These are phyloP conservation scores for Xylaria sp. DNA, from an alignment of 2,329 filamentous ascomycete genomes.

Conservation along the genomic window DNA sequence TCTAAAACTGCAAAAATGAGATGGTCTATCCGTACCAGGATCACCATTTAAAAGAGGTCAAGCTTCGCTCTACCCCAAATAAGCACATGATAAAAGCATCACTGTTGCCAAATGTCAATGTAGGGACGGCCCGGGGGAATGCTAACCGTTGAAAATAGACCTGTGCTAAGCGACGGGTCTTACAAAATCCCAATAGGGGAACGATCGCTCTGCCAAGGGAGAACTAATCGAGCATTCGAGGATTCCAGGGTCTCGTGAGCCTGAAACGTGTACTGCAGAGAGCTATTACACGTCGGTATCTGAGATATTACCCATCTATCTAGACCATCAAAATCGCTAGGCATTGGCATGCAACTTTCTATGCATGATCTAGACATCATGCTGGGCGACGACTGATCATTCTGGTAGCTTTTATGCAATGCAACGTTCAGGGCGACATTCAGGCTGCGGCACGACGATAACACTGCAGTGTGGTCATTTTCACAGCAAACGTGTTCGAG, in stretches of 20 bases:
- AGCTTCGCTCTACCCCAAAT: background rate
- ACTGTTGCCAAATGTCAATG: background rate
- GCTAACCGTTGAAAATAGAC: background rate
- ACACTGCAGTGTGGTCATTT: constrained; percentile 23
- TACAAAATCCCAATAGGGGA: background rate
- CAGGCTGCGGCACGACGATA: constrained; percentile 23
- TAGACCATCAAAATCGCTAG: constrained; percentile 11
- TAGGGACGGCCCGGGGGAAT: background rate
- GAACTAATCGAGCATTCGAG: background rate
- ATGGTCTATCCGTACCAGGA: background rate
- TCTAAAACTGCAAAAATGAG: too few relatives aligned
- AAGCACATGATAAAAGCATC: background rate
- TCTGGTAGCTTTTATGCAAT: constrained; percentile 33
- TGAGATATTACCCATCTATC: background rate
- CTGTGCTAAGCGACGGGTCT: background rate
- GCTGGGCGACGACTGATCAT: constrained; percentile 14
- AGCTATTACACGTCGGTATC: constrained; percentile 19
- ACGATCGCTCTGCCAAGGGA: constrained; percentile 3
- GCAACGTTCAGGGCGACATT: constrained; percentile 29
- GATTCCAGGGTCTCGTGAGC: constrained; percentile 17
- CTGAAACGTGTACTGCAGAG: constrained; percentile 33
- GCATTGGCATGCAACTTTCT: constrained; percentile 22
- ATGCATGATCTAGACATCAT: background rate
- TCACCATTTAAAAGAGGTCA: background rate
- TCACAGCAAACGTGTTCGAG: constrained; percentile 15